Conservation (phyloP, 2,329 filamentous ascomycete genomes). For the Monilinia aucupariae region DNA sequence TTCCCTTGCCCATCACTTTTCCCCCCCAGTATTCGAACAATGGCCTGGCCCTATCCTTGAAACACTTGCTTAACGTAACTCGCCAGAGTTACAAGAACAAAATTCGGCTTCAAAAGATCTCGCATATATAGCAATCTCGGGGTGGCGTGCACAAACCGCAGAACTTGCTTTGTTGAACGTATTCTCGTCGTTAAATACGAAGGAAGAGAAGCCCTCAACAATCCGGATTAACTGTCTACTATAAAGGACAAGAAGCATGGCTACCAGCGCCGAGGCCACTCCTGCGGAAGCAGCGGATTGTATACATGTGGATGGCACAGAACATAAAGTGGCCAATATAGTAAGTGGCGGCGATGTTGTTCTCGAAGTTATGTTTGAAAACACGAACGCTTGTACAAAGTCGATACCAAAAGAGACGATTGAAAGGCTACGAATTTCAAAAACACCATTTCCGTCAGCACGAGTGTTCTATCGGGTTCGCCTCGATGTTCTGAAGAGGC, state of each 20-base stretch:
- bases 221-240: no score
- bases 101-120: background rate
- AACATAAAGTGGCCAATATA: constrained; percentile 43
- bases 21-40: constrained; percentile 7
- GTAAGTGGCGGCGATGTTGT: constrained; percentile 57
- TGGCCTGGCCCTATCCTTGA: constrained; percentile 36
- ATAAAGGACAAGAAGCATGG: background rate
- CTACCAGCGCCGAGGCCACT: background rate
- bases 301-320: constrained; percentile 24
- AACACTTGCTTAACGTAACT: constrained; percentile 4
- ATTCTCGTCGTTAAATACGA: background rate
- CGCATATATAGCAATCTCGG: background rate
- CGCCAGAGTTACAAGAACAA: constrained; percentile 7
- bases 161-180: background rate
- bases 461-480: constrained; percentile 52
- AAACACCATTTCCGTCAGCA: constrained; percentile 27
- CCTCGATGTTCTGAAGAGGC: constrained; percentile 49
- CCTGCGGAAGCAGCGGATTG: constrained; percentile 9
- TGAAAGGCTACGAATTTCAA: constrained; percentile 36
- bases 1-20: background rate
- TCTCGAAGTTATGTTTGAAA: constrained; percentile 61
- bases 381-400: constrained; percentile 47
- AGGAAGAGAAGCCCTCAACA: background rate
- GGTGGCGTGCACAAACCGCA: background rate
- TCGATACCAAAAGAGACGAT: constrained; percentile 45